phyloP scores from a whole-genome alignment of 2,329 filamentous ascomycete species.

The Dactylellina parvicollis region DNA sequence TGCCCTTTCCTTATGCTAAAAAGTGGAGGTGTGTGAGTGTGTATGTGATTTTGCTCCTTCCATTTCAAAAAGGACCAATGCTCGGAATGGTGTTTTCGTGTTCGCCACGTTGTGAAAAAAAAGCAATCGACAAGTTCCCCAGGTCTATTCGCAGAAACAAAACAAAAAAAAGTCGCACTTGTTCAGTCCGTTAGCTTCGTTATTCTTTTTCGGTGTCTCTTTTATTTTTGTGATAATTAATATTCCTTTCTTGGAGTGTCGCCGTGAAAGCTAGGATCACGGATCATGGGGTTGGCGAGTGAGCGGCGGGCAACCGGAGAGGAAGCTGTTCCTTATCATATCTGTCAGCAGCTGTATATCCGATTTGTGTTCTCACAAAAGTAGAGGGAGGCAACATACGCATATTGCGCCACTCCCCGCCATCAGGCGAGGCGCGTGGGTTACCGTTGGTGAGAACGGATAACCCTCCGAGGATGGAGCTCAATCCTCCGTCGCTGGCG shows the following conservation, averaged over 20 bases:
- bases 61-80: conserved; percentile 4
- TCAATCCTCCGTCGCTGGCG: conserved; percentile 44
- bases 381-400: conserved; percentile 16
- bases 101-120: conserved; percentile 5
- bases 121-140: background rate
- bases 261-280: conserved; percentile 52
- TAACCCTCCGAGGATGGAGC: conserved; percentile 38
- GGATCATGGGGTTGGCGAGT: conserved; percentile 48
- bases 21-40: background rate
- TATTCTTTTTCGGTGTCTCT: conserved; percentile 8
- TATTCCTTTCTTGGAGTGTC: conserved; percentile 34
- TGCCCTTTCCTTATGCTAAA: background rate
- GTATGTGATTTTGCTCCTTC: background rate
- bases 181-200: conserved; percentile 23
- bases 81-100: background rate
- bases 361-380: background rate
- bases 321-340: conserved; percentile 25
- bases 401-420: conserved; percentile 47
- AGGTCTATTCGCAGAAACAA: conserved; percentile 28
- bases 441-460: conserved; percentile 26
- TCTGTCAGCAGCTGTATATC: conserved; percentile 9
- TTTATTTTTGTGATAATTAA: background rate
- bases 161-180: conserved; percentile 9
- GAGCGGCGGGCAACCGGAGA: conserved; percentile 47
- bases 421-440: conserved; percentile 35